A percentile compares a stretch with the other conserved stretches of the same genome.
Conservation (phyloP, 2,329 filamentous ascomycete genomes). For the Alternaria arbusti region DNA sequence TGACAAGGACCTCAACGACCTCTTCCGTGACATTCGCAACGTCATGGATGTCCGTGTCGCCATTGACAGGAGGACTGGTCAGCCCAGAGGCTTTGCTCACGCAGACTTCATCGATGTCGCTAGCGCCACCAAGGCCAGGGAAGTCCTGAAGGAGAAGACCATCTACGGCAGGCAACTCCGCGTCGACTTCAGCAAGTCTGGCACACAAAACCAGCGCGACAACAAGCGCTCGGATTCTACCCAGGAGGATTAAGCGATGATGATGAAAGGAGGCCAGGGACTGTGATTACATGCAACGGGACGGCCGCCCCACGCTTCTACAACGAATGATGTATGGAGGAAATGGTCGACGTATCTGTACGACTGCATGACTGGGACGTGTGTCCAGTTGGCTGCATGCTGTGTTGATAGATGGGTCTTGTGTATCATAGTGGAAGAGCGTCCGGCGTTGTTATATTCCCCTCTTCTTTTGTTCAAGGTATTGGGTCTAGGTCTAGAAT, state of each 20-base stretch:
- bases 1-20: conserved; percentile 78
- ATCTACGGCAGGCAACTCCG: conserved; percentile 72
- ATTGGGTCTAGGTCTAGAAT: conserved; percentile 6
- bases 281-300: background rate
- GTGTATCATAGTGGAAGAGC: conserved; percentile 42
- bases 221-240: conserved; percentile 21
- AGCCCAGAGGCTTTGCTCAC: conserved; percentile 83
- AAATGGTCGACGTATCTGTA: conserved; percentile 6
- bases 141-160: conserved; percentile 61
- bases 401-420: conserved; percentile 32
- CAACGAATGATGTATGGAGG: background rate
- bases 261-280: background rate
- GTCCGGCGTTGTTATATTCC: conserved; percentile 33
- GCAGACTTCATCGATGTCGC: conserved; percentile 76
- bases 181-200: conserved; percentile 65
- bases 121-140: conserved; percentile 67
- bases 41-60: conserved; percentile 80
- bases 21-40: conserved; percentile 75
- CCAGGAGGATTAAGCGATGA: conserved; percentile 12
- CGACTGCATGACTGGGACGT: conserved; percentile 15
- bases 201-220: conserved; percentile 12
- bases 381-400: conserved; percentile 24
- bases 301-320: background rate
- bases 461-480: conserved; percentile 29
- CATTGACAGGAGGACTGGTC: conserved; percentile 80